These are phyloP conservation scores for Podospora fimiseda DNA, from an alignment of 495 filamentous ascomycete species.

Conservation along the genomic window DNA sequence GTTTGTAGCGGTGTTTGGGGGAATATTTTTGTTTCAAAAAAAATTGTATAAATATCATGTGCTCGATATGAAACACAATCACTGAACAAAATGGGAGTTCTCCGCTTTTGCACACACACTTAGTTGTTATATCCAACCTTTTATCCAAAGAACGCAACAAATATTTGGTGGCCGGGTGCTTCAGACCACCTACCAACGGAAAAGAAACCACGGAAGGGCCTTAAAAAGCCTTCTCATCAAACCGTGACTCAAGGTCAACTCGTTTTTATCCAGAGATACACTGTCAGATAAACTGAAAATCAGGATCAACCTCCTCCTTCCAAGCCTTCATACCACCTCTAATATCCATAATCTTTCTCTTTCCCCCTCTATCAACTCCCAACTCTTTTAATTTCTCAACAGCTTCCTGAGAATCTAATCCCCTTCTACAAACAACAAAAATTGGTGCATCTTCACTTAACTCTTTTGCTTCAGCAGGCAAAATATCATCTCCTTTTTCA, in stretches of 20 bases:
- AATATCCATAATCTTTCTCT: slow-evolving; percentile 66
- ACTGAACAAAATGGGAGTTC: too few relatives aligned
- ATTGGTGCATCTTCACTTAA: slow-evolving; percentile 37
- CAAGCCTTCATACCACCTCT: slow-evolving; percentile 78
- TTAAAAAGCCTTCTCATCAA: too few relatives aligned
- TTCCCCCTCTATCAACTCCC: slow-evolving; percentile 50
- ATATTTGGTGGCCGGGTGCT: too few relatives aligned
- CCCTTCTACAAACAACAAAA: slow-evolving; percentile 76
- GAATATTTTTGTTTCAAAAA: background rate
- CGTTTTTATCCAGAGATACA: too few relatives aligned
- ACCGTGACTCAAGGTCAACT: too few relatives aligned
- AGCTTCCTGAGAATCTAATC: slow-evolving; percentile 83
- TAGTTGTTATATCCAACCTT: too few relatives aligned
- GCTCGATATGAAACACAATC: too few relatives aligned
- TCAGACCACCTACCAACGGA: too few relatives aligned
- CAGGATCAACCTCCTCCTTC: slow-evolving; percentile 66
- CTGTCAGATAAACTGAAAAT: slow-evolving; percentile 56
- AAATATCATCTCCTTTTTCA: background rate
- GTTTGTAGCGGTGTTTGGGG: background rate
- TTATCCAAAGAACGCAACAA: too few relatives aligned
- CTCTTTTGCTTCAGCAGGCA: background rate
- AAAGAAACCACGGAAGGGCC: too few relatives aligned
- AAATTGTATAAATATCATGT: background rate
- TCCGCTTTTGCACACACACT: too few relatives aligned
- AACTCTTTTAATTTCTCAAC: slow-evolving; percentile 63